Evolutionary conservation across 2,329 filamentous ascomycete genomes (phyloP).

Genomic region (Colletotrichum abscissum): DNA sequence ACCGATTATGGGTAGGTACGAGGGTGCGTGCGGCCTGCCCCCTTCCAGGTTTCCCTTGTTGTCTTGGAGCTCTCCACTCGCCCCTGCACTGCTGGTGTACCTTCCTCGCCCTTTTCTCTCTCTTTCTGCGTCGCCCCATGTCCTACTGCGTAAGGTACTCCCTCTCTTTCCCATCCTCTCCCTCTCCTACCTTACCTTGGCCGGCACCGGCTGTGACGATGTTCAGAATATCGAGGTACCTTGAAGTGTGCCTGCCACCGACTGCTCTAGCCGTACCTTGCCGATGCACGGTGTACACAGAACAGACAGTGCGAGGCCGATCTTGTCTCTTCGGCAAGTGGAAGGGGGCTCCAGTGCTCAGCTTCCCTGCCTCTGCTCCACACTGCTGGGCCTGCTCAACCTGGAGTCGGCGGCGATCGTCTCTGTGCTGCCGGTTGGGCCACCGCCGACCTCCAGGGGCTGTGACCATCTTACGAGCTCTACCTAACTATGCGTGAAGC

Average conservation of each 20-base stretch:
- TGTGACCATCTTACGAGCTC: conserved; percentile 28
- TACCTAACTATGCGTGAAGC: neutral
- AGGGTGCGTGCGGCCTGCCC: conserved; percentile 15
- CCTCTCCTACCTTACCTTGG: neutral
- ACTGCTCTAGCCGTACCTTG: neutral
- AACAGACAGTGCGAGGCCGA: neutral
- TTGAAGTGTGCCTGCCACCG: neutral
- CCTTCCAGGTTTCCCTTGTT: neutral
- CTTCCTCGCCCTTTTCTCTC: neutral
- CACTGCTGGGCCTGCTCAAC: neutral
- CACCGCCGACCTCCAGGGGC: conserved; percentile 26
- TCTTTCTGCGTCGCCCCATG: neutral
- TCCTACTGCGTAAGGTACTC: neutral
- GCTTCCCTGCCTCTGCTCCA: neutral
- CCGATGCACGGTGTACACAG: neutral
- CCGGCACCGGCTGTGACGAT: too few species aligned
- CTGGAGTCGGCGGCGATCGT: conserved; percentile 30
- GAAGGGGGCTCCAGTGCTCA: conserved; percentile 3
- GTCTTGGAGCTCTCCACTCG: neutral
- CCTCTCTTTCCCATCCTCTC: conserved; percentile 3
- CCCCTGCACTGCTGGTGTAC: neutral
- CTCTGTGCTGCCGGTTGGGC: conserved; percentile 23
- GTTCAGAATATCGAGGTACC: neutral
- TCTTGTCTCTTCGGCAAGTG: neutral
- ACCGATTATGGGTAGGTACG: neutral